Percentiles rank a stretch among this genome's conserved stretches.
These are phyloP conservation scores for Rosa lucieae DNA, from an alignment of 306 rosid genomes.

Conservation along the genomic window DNA sequence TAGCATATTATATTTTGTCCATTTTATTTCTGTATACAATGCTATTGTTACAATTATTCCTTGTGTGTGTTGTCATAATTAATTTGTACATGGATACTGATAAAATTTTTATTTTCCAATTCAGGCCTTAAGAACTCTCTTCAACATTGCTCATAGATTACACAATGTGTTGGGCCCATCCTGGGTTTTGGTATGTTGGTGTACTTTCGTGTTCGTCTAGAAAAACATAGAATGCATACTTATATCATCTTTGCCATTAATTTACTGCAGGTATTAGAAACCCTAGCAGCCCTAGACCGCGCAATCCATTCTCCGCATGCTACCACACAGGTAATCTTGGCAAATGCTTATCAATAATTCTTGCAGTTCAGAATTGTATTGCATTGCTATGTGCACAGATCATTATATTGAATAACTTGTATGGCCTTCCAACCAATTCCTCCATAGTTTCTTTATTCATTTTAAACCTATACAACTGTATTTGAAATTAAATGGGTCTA, in stretches of 20 bases:
- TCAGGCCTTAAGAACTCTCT: slow-evolving; percentile 96
- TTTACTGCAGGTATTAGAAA: slow-evolving; percentile 81
- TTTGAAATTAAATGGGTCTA: background rate
- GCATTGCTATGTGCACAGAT: background rate
- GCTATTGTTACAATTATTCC: slow-evolving; percentile 19
- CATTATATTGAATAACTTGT: background rate
- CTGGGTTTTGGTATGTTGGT: slow-evolving; percentile 87
- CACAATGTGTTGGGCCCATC: slow-evolving; percentile 97
- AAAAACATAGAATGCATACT: slow-evolving; percentile 10
- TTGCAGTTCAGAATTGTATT: slow-evolving; percentile 21
- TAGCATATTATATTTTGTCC: background rate
- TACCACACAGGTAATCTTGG: slow-evolving; percentile 75
- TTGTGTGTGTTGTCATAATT: slow-evolving; percentile 7
- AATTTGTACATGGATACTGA: background rate
- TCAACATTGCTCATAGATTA: slow-evolving; percentile 94
- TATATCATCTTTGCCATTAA: slow-evolving; percentile 17
- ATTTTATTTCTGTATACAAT: slow-evolving; percentile 9
- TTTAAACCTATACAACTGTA: background rate
- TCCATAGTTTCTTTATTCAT: background rate
- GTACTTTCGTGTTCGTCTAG: slow-evolving; percentile 19
- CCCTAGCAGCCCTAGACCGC: slow-evolving; percentile 93
- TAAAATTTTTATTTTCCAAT: slow-evolving; percentile 27
- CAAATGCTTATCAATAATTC: slow-evolving; percentile 8
- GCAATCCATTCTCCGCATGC: slow-evolving; percentile 98
- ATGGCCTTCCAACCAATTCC: background rate